Evolutionary conservation across 1,139 yeast species (phyloP).

Genomic region (Debaryomycetaceae sp.): DNA sequence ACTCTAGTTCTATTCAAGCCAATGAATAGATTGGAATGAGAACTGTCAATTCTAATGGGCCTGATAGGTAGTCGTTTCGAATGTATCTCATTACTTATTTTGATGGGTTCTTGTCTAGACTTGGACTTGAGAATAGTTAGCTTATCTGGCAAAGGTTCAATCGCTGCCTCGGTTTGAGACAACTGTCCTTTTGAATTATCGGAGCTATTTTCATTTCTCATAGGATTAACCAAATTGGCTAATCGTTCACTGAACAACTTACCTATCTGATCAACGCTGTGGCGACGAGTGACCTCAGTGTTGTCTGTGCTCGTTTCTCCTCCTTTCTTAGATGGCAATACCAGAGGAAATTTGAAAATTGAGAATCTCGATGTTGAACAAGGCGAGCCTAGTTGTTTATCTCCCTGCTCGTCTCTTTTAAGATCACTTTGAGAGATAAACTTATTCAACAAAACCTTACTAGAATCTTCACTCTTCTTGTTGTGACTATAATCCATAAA

Average conservation of each 20-base stretch:
- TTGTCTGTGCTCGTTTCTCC: not conserved
- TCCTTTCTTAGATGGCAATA: not conserved
- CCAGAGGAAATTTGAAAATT: conserved; percentile 6
- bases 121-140: conserved; percentile 16
- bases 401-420: not conserved
- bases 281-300: conserved; percentile 2
- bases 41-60: conserved; percentile 24
- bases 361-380: conserved; percentile 6
- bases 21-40: conserved; percentile 45
- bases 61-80: conserved; percentile 25
- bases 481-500: not conserved
- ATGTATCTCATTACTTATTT: conserved; percentile 15
- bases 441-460: conserved; percentile 8
- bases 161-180: not conserved
- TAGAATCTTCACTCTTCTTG: conserved; percentile 4
- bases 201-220: not conserved
- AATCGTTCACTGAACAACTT: conserved; percentile 16
- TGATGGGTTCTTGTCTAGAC: conserved; percentile 3
- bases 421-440: conserved; percentile 6
- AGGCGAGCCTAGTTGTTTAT: not conserved
- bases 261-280: conserved; percentile 5
- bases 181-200: not conserved
- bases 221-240: conserved; percentile 12
- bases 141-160: conserved; percentile 14
- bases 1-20: conserved; percentile 45